Evolutionary conservation across 1,139 yeast species (phyloP), one percentile per base, ranked within the genome.

Genomic region (Yamadazyma membranifaciens): DNA sequence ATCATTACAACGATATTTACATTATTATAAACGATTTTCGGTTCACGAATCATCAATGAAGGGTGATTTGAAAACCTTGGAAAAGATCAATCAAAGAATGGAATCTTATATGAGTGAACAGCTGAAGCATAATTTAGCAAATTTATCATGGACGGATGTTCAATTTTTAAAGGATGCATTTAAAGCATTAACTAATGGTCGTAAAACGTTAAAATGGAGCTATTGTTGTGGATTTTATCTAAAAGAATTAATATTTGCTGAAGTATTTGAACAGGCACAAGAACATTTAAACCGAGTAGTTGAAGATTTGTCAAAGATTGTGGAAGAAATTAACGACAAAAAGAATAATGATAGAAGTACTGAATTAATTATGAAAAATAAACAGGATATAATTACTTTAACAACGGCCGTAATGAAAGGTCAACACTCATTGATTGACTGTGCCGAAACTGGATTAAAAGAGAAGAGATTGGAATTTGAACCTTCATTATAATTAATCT

Each of bases 181-280:
- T 42, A 71, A 73, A 36, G 75, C 78, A 1, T 65, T 89, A 41
- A 70, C 83, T 30, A 76, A 74, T 42, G 87, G 96, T 2, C 71
- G 98, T 43, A 81, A 81, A 37, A 80, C 91, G 2, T 67, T 92
- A 39, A 87, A 88, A 63, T 92, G 98, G 98, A 82, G 97, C 0
- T 91, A 87, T 62, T 89, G 91, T 5, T 78, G 88, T 57, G 83
- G 88, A 2, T 92, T 67, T 55, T 87, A 83, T 57, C 68, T 88
- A 32, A 72, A 72, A 33, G 65, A 65, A 29, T 65, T 72, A 34
- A 68, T 75, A 44, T 68, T 70, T 49, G 72, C 79, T 6, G 74
- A 75, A 38, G 75, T 88, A 11, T 81, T 88, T 53, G 95, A 88
- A 52, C 81, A 78, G 42, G 81, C 81, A 54, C 96, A 89, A 59